Base-by-base conservation (phyloP, 495 filamentous ascomycete genomes). In the Lasiosphaeria ovina region DNA sequence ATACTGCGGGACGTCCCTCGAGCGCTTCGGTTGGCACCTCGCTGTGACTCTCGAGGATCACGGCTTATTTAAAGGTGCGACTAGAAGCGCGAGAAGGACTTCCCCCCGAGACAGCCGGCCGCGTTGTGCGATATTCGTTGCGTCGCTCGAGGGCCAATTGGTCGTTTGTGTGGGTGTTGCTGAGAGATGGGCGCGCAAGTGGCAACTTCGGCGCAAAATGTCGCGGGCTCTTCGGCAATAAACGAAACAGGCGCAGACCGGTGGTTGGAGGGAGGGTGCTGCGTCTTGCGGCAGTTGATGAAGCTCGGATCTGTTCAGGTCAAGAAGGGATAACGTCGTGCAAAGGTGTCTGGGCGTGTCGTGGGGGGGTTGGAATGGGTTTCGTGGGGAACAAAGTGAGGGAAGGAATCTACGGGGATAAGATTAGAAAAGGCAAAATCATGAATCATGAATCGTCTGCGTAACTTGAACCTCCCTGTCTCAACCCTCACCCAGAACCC, bases 41-140 rank as follows among this genome's bases (percentile, higher is more conserved):
- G 87, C 89, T 85, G 87, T 91, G 83, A 87, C 77, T 77, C 89
- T 86, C 85, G 60, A 62, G 88, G 88, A 83, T 77, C 83, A 91
- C 90, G 87, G 91, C 91, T 67, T 92, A 67, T 92, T 89, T 91
- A 89, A 87, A 88, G 84, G 86, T 79, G 77, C 77, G 70, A 71
- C 62, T 62, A 63, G 68, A 76, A 77, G 74, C 70, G 75, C 70
- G 57, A 58, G 58, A 63, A 66, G 61, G 68, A 68, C 58, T 62
- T 62, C 55, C 66, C 57, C 62, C 63, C 55, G 59, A 47, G 24
- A 53, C 6, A 36, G 31, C 7, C 24, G 24, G 24, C 24, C 2
- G 24, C 24, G 24, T 24, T 24, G 24, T 24, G 24, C 24, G 24
- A 24, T 24, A 24, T 0, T 24, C 24, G 24, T 2, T 24, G 24